Percentiles rank a stretch among this genome's conserved stretches.
Conservation (phyloP, 2,329 filamentous ascomycete genomes). For the Tolypocladium capitatum region DNA sequence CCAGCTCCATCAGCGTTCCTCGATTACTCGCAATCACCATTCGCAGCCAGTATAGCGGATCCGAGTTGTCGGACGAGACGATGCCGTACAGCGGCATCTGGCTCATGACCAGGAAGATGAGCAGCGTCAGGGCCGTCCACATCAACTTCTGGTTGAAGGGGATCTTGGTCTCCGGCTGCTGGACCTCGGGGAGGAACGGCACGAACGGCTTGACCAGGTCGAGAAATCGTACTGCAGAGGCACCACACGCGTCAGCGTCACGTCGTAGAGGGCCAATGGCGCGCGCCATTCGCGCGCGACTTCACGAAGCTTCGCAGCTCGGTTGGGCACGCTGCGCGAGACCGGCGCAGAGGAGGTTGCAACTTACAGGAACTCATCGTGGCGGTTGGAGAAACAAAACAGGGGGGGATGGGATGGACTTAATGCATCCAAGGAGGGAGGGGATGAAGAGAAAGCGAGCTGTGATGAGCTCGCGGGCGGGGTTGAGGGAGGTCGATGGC, state of each 20-base stretch:
- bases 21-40: slow-evolving; percentile 99
- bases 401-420: slow-evolving; percentile 22
- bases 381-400: slow-evolving; percentile 17
- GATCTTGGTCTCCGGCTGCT: slow-evolving; percentile 95
- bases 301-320: slow-evolving; percentile 8
- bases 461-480: slow-evolving; percentile 22
- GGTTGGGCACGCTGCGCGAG: neutral
- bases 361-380: slow-evolving; percentile 44
- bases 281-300: slow-evolving; percentile 11
- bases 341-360: slow-evolving; percentile 3
- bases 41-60: slow-evolving; percentile 97
- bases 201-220: slow-evolving; percentile 99
- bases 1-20: slow-evolving; percentile 89
- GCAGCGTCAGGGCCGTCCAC: slow-evolving; percentile 86
- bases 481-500: slow-evolving; percentile 17
- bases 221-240: slow-evolving; percentile 77
- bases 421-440: slow-evolving; percentile 25
- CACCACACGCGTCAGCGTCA: slow-evolving; percentile 14
- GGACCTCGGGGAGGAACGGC: slow-evolving; percentile 98
- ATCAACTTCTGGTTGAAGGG: slow-evolving; percentile 98
- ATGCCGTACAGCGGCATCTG: slow-evolving; percentile 99
- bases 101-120: slow-evolving; percentile 99
- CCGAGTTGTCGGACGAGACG: slow-evolving; percentile 95
- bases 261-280: slow-evolving; percentile 1
- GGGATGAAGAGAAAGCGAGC: slow-evolving; percentile 22